phyloP scores from a whole-genome alignment of 805 yeast species.

The Saturnispora saitoi region DNA sequence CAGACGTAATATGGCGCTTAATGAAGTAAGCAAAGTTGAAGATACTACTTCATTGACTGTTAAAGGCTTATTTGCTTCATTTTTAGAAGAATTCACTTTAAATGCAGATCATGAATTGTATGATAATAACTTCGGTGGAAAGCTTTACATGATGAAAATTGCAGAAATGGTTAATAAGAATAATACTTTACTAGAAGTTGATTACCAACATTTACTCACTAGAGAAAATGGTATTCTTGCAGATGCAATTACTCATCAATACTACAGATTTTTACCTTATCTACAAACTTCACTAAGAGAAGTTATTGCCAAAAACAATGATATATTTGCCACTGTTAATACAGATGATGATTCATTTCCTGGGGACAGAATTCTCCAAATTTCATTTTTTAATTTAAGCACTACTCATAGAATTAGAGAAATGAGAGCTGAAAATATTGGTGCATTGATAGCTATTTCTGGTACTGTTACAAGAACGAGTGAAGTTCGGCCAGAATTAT shows the following conservation, averaged over 20 bases:
- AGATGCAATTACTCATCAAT: constrained; percentile 82
- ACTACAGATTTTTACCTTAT: constrained; percentile 86
- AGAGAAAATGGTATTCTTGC: constrained; percentile 84
- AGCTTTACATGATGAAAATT: constrained; percentile 68
- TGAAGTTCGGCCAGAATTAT: constrained; percentile 93
- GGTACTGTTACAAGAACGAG: constrained; percentile 96
- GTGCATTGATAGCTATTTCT: constrained; percentile 71
- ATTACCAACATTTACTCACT: constrained; percentile 67
- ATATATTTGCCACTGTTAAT: constrained; percentile 38
- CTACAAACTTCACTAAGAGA: constrained; percentile 65
- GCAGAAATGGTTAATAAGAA: constrained; percentile 73
- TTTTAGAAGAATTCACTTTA: constrained; percentile 52
- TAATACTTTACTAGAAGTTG: constrained; percentile 70
- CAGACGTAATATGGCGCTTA: constrained; percentile 47
- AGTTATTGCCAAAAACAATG: constrained; percentile 67
- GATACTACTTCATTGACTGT: constrained; percentile 94
- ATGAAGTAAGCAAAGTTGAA: constrained; percentile 73
- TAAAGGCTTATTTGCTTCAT: constrained; percentile 80
- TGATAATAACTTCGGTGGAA: constrained; percentile 41
- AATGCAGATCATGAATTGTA: constrained; percentile 31
- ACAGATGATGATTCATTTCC: constrained; percentile 35
- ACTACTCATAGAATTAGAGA: constrained; percentile 79
- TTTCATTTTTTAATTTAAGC: constrained; percentile 82
- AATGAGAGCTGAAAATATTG: constrained; percentile 81
- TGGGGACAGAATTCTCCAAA: constrained; percentile 73